Percentiles rank a stretch among this genome's conserved stretches.
Evolutionary conservation across 2,329 filamentous ascomycete genomes (phyloP).

Genomic region (Fusarium sp.): DNA sequence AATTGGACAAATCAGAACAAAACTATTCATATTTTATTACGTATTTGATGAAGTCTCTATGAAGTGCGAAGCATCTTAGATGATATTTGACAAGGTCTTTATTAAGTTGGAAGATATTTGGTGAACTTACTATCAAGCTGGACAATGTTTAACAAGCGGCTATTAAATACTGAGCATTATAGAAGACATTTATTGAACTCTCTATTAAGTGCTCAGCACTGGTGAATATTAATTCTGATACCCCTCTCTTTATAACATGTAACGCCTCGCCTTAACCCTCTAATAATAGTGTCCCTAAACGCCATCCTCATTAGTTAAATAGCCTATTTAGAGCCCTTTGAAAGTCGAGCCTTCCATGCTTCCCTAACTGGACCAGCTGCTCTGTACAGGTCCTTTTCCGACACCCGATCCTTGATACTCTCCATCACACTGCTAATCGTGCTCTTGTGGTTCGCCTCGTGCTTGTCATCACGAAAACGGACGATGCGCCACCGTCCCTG

Average conservation of each 20-base stretch:
- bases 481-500: slow-evolving; percentile 86
- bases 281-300: slow-evolving; percentile 33
- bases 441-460: slow-evolving; percentile 88
- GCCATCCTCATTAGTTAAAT: slow-evolving; percentile 47
- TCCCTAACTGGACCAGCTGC: slow-evolving; percentile 80
- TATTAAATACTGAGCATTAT: no score
- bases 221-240: not conserved
- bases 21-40: no score
- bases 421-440: slow-evolving; percentile 90
- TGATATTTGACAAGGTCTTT: no score
- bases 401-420: slow-evolving; percentile 89
- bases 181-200: not conserved
- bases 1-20: no score
- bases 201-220: slow-evolving; percentile 3
- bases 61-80: no score
- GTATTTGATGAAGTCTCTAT: no score
- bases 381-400: slow-evolving; percentile 82
- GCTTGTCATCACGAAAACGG: slow-evolving; percentile 93
- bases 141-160: no score
- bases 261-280: slow-evolving; percentile 45
- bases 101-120: no score
- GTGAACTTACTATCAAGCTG: no score
- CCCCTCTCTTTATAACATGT: slow-evolving; percentile 20
- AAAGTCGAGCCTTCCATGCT: slow-evolving; percentile 77
- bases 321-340: slow-evolving; percentile 62